Base-by-base conservation (phyloP, 179 eudicot genomes). In the Beta corolliflora region DNA sequence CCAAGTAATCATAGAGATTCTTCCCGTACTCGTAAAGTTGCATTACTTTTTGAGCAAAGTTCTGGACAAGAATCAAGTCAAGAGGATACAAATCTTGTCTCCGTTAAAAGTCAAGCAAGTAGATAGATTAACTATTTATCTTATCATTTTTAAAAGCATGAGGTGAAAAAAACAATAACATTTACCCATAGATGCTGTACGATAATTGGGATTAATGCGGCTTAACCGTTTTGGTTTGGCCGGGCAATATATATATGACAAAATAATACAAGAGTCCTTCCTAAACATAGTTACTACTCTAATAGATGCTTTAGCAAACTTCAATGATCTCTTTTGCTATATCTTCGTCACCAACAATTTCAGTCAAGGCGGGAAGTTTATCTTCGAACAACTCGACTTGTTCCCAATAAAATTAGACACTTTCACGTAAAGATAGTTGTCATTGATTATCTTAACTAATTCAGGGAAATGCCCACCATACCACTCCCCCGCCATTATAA, bases 381-480 rank as follows among this genome's bases (percentile, higher is more conserved):
- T 94, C 98, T n/a, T n/a, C n/a, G n/a, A n/a, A n/a, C n/a, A n/a
- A 65, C 88, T 85, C 31, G 99, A 87, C 85, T 96, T 96, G 87
- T 96, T 87, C 61, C 91, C 96, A 73, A 96, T 87, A 75, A 64
- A 94, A 79, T 93, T 96, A 21, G 97, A 91, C 75, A 91, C 82
- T 85, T 92, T 96, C 25, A 98, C 95, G 81, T 91, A 96, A 4
- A 96, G 89, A 81, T 91, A 93, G 78, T 96, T 96, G 88, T 96
- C 98, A 76, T 90, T 94, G 71, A 94, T 89, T 70, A 96, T 91
- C 91, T 94, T 96, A 60, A 89, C 97, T 70, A 96, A 69, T 79
- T 94, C 98, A 2, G 99, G 99, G 76, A 96, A 96, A 88, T 96
- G 99, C 99, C 99, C 94, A 3, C 88, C 84, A 78, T 94, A 96